Conservation (phyloP, 2,329 filamentous ascomycete genomes). For the Apiospora hydei region DNA sequence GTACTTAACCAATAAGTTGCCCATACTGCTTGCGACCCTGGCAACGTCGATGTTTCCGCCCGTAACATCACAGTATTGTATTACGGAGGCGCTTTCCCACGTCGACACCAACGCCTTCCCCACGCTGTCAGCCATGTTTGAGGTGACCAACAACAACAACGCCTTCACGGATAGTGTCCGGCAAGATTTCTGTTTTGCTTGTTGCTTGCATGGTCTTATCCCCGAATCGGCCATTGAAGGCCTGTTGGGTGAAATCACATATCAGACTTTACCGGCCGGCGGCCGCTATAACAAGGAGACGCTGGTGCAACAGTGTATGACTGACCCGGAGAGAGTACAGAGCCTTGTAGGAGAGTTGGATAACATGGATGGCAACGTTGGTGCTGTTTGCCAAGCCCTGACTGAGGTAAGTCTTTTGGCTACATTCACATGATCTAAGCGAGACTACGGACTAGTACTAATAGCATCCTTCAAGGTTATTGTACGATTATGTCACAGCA, state of each 20-base stretch:
- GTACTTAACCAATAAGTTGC: constrained; percentile 78
- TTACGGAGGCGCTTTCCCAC: constrained; percentile 76
- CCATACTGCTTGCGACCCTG: constrained; percentile 60
- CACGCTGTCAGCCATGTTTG: constrained; percentile 65
- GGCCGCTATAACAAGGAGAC: constrained; percentile 80
- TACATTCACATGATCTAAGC: background rate
- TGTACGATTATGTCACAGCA: constrained; percentile 71
- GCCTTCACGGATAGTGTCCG: constrained; percentile 65
- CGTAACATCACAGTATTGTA: constrained; percentile 75
- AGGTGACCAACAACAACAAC: constrained; percentile 63
- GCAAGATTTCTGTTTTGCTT: constrained; percentile 86
- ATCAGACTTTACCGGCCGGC: constrained; percentile 77
- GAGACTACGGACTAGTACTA: background rate
- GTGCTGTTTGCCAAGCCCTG: constrained; percentile 81
- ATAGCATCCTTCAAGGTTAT: constrained; percentile 60
- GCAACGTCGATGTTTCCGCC: constrained; percentile 74
- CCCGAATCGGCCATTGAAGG: constrained; percentile 78
- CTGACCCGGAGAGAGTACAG: constrained; percentile 77
- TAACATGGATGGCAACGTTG: constrained; percentile 89
- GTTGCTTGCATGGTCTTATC: constrained; percentile 86
- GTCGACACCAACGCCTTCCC: constrained; percentile 81
- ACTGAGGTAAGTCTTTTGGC: constrained; percentile 61
- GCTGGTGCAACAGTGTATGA: constrained; percentile 78
- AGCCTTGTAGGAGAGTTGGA: constrained; percentile 83
- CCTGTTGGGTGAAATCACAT: constrained; percentile 83